Conservation (phyloP, 371 early-diverging fungal species). For the Mortierella sp. region DNA sequence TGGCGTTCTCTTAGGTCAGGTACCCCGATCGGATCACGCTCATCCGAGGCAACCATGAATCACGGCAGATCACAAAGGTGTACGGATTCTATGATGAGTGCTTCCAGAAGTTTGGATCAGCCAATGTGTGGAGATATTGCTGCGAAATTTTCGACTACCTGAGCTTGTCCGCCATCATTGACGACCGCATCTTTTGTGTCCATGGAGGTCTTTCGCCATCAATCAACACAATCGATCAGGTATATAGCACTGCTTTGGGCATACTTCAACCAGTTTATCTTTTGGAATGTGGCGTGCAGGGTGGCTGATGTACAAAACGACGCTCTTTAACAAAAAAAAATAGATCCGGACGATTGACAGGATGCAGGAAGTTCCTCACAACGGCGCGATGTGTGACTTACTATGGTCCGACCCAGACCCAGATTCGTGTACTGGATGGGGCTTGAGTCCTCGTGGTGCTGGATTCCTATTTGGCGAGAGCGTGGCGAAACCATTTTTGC, state of each 20-base stretch:
- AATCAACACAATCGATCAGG: slow-evolving; percentile 95
- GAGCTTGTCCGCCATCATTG: slow-evolving; percentile 94
- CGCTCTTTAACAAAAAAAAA: neutral
- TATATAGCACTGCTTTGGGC: slow-evolving; percentile 33
- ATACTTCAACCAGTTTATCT: neutral
- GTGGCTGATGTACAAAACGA: too few species aligned
- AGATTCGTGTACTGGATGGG: slow-evolving; percentile 82
- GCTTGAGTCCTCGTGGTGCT: slow-evolving; percentile 97
- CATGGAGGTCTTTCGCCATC: slow-evolving; percentile 98
- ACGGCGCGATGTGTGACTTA: slow-evolving; percentile 99
- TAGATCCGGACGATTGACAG: slow-evolving; percentile 96
- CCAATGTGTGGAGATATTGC: slow-evolving; percentile 98
- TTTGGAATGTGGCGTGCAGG: too few species aligned
- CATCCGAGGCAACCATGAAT: slow-evolving; percentile 99
- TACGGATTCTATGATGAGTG: slow-evolving; percentile 99
- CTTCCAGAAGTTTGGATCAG: slow-evolving; percentile 96
- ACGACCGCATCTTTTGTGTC: slow-evolving; percentile 95
- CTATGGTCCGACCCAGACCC: slow-evolving; percentile 99
- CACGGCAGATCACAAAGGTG: slow-evolving; percentile 97
- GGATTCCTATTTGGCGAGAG: slow-evolving; percentile 98
- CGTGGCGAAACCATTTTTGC: slow-evolving; percentile 86
- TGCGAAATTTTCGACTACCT: slow-evolving; percentile 99
- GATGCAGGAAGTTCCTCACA: slow-evolving; percentile 99
- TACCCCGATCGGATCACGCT: slow-evolving; percentile 96
- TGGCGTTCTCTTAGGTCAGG: slow-evolving; percentile 68